A percentile compares a stretch with the other conserved stretches of the same genome.
Evolutionary conservation across 495 filamentous ascomycete genomes (phyloP).

Genomic region (Hypomontagnella monticulosa): DNA sequence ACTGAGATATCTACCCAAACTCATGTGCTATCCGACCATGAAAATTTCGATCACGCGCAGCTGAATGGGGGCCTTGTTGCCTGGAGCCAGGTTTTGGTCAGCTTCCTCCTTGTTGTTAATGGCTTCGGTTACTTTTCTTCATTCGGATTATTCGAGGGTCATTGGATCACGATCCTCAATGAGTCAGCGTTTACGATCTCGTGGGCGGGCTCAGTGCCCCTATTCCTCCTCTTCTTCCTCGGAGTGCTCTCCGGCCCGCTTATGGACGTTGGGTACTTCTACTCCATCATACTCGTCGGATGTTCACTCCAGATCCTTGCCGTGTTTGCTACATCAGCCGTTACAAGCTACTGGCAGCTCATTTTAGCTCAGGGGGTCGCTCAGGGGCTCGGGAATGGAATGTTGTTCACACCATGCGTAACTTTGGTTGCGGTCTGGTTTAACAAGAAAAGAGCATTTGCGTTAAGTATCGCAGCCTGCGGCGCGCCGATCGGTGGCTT

Average conservation of each 20-base stretch:
- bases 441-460: neutral
- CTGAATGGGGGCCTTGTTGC: neutral
- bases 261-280: neutral
- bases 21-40: neutral
- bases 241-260: neutral
- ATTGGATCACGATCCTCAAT: neutral
- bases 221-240: neutral
- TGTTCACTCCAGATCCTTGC: neutral
- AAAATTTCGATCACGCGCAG: neutral
- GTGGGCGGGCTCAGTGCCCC: neutral
- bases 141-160: neutral
- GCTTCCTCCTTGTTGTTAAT: neutral
- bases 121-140: neutral
- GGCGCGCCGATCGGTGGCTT: neutral
- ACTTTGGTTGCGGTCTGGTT: neutral
- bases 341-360: neutral
- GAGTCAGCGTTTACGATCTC: neutral
- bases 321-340: neutral
- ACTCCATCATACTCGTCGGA: neutral
- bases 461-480: neutral
- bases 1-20: neutral
- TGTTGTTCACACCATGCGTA: neutral
- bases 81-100: neutral
- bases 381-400: neutral
- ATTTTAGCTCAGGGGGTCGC: neutral